Base-by-base conservation (phyloP, 768 basidiomycete genomes). In the Kwoniella sp. region DNA sequence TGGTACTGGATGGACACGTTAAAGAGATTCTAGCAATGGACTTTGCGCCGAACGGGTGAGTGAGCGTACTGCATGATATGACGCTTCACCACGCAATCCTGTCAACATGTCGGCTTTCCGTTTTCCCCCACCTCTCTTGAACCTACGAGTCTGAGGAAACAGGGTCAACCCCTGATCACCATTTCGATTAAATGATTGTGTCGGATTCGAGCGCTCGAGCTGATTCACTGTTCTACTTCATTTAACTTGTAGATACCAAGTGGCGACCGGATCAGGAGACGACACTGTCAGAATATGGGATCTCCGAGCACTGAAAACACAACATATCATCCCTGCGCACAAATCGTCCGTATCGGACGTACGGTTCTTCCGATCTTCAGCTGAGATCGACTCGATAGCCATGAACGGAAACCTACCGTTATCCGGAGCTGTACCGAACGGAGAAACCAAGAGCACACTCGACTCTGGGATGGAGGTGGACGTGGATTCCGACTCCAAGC, bases 231-330 rank as follows among this genome's bases (percentile, higher is more conserved):
- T 48, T 51, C 53, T 51, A 33, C 13, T 33, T 33, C 33, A 6
- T 33, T 13, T 33, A n/a, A n/a, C 24, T 40, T n/a, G 47, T 73
- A 97, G 94, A 65, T 94, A 96, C 76, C 95, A 98, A 84, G 88
- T 99, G 53, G 96, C 94, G 29, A 96, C 96, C 0, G 96, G 95
- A 37, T 88, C 93, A 3, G 92, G 91, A 49, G 96, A 99, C 80
- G 96, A 98, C 77, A 96, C 96, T 0, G 90, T 99, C 74, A 89
- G 94, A 52, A 91, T 98, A 83, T 99, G 96, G 96, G 96, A 99
- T 81, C 87, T 98, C 83, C 88, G 96, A 40, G 89, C 90, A 17
- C 84, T 96, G 30, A 92, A 89, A 70, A 88, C 92, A n/a, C 82
- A 93, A 12, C 92, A 96, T 80, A 97, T 92, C 46, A 96, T 98